Percentiles rank a stretch among this genome's conserved stretches.
phyloP scores from a whole-genome alignment of 78 protist species.

The Fonticula alba region DNA sequence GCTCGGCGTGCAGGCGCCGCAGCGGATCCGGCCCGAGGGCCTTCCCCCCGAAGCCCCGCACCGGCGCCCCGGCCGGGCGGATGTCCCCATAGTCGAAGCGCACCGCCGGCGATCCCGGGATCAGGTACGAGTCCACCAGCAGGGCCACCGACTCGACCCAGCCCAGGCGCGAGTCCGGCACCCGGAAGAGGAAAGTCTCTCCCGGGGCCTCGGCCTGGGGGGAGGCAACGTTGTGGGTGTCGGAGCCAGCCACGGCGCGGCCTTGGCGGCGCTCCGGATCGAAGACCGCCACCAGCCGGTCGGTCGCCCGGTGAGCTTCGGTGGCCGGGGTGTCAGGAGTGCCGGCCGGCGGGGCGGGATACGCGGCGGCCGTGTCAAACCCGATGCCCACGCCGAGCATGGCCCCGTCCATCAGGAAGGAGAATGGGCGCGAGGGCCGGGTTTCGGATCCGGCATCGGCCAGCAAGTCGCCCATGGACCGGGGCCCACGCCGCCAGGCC shows the following conservation, averaged over 20 bases:
- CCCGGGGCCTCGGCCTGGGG: no score
- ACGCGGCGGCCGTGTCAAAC: neutral
- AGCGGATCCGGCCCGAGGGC: constrained; percentile 55
- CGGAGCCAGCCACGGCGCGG: neutral
- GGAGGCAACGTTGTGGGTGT: neutral
- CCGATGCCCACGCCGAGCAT: constrained; percentile 51
- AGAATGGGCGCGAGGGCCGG: constrained; percentile 45
- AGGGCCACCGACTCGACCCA: constrained; percentile 51
- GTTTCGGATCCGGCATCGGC: neutral
- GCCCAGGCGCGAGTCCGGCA: constrained; percentile 50
- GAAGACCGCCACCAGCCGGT: neutral
- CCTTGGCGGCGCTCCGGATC: neutral
- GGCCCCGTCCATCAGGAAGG: constrained; percentile 67
- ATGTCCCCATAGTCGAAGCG: constrained; percentile 41
- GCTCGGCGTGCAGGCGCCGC: constrained; percentile 24
- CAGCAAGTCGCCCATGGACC: no score
- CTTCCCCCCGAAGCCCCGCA: constrained; percentile 69
- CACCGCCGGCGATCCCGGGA: constrained; percentile 3
- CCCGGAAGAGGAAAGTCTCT: neutral
- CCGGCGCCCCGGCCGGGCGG: constrained; percentile 46
- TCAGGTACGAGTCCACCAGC: constrained; percentile 32
- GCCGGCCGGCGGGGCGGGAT: neutral
- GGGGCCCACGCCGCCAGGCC: no score
- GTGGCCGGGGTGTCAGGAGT: no score
- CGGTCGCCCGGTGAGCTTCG: no score